Evolutionary conservation across 169 alveolate species (phyloP), one percentile per base, ranked within the genome.

Genomic region (Theileria sp.): DNA sequence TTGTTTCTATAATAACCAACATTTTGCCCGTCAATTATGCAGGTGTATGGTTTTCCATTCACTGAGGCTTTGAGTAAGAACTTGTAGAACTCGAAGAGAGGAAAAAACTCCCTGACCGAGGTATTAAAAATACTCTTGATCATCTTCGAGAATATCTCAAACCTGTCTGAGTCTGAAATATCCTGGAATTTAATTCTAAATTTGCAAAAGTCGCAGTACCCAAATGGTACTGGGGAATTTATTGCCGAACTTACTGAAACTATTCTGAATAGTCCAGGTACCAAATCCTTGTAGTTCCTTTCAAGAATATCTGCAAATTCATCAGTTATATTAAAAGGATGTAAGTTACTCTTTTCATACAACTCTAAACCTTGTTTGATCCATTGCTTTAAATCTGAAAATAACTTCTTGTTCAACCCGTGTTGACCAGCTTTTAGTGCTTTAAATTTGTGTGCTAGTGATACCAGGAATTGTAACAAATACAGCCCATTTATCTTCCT

Each of bases 1-100:
- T 60, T 60, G 58, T 82, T 73, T 58, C 32, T 32, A 71, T 72
- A 66, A 70, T 60, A 83, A 17, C 89, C 89, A 32, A 83, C 78
- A 67, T 83, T 83, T 65, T 75, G 86, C 23, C 89, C 89, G 36
- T 83, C 89, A 13, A 83, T 64, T 0, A 83, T 50, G 67, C 86
- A 83, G 21, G 89, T 83, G 80, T 83, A 83, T 7, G 80, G 76
- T 21, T 58, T 21, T 23, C 81, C 81, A 0, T 7, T 13, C 30
- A 28, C 67, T 64, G 58, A 8, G 19, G 80, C 75, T 19, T 56
- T 71, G 50, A 66, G 60, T 3, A 83, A 38, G 58, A 80, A 69
- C 13, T 76, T 56, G 60, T 83, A 83, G 28, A 83, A 83, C 75
- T 76, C 73, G 32, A 77, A 75, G 8, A 83, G 76, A 0, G 78